Evolutionary conservation across 1,284 basidiomycete genomes (phyloP).

Genomic region (Laetiporus sulphureus): DNA sequence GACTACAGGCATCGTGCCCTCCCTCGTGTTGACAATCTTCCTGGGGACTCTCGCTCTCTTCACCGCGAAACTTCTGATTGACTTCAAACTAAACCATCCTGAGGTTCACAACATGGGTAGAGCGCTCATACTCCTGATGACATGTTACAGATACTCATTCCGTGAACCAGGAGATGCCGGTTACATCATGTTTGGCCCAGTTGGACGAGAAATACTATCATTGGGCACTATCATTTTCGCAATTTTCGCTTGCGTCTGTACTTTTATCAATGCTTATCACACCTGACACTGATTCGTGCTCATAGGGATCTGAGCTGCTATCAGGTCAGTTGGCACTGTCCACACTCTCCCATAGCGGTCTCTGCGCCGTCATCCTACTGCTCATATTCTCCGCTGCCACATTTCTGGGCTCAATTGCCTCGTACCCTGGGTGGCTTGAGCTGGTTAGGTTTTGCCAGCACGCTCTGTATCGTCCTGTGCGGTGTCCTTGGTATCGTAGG

Average conservation of each 20-base stretch:
- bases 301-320: conserved; percentile 41
- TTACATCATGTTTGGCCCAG: conserved; percentile 41
- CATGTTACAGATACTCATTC: background rate
- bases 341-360: conserved; percentile 38
- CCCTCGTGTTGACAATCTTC: conserved; percentile 47
- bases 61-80: conserved; percentile 46
- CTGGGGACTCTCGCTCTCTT: conserved; percentile 47
- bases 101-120: conserved; percentile 48
- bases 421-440: conserved; percentile 40
- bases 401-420: conserved; percentile 39
- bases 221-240: conserved; percentile 47
- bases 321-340: conserved; percentile 47
- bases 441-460: conserved; percentile 40
- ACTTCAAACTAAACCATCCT: conserved; percentile 53
- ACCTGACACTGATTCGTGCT: background rate
- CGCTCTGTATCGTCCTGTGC: conserved; percentile 33
- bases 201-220: conserved; percentile 41
- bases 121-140: background rate
- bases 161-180: conserved; percentile 42
- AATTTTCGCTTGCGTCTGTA: conserved; percentile 36
- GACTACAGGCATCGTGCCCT: conserved; percentile 40
- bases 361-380: conserved; percentile 39
- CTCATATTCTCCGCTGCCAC: conserved; percentile 39
- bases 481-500: conserved; percentile 45
- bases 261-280: background rate